Base-by-base conservation (phyloP, 2,329 filamentous ascomycete species). In the Penicillium sp. region DNA sequence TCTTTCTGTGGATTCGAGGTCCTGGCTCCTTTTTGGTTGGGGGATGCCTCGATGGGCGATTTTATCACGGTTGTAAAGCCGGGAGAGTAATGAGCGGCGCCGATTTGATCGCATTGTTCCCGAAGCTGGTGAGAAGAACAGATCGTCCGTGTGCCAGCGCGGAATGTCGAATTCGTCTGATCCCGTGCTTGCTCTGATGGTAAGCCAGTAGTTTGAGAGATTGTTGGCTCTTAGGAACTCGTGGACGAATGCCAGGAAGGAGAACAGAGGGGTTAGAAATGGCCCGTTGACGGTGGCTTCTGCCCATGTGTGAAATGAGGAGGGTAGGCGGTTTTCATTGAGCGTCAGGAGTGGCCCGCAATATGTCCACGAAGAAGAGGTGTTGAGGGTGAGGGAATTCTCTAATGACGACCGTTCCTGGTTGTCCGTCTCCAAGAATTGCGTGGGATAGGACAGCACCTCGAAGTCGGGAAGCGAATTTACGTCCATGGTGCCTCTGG, bases 121-220 rank as follows among this genome's bases (percentile, higher is more conserved):
- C 44, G 43, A 52, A 52, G 53, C 73, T 30, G 58, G 55, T 3
- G 56, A 53, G 46, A 71, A 80, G 61, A 80, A 79, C 14, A 76
- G 62, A 49, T 80, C 76, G 54, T 80, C 78, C 0, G 75, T 75
- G 52, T 80, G 78, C 78, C 77, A 80, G 42, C 78, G 64, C 0
- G 74, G 73, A 9, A 56, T 64, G 54, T 80, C 72, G 58, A 72
- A 80, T 24, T 78, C 75, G 28, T 57, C 40, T 0, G 74, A 76
- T 0, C 74, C 67, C 38, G 63, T 72, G 0, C 75, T 76, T 44
- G 77, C 76, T 41, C 77, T 75, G 47, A 80, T 70, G 0, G 77
- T 79, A 11, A 80, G 57, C 68, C 77, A 78, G 56, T 79, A 80
- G 58, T 78, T 63, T 3, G 65, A 56, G 5, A 76, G 57, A 4